Percentiles rank a stretch among this genome's conserved stretches.
Conservation (phyloP, 129 eudicot genomes). For the Logfia minima region DNA sequence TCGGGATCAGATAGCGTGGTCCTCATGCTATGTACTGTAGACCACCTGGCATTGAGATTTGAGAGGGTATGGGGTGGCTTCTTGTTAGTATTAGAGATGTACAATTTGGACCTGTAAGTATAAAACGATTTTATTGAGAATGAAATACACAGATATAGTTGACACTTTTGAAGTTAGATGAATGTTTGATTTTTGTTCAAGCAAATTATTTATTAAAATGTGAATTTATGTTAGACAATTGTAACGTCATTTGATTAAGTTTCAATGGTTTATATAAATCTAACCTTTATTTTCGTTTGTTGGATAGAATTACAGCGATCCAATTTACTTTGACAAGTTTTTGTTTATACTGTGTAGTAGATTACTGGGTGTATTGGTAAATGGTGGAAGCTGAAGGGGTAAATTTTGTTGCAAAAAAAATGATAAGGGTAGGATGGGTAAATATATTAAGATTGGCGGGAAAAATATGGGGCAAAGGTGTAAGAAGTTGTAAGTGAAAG, state of each 20-base stretch:
- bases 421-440: background rate
- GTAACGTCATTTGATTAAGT: background rate
- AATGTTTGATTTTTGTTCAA: constrained; percentile 7
- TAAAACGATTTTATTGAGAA: background rate
- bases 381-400: background rate
- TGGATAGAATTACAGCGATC: no score
- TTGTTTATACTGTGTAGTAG: no score
- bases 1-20: constrained; percentile 28
- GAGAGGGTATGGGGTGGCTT: background rate
- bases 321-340: no score
- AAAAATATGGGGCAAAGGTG: constrained; percentile 24
- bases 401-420: background rate
- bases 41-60: constrained; percentile 22
- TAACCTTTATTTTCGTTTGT: no score
- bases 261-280: background rate
- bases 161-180: background rate
- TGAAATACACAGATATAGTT: constrained; percentile 14
- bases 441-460: constrained; percentile 18
- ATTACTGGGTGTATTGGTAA: background rate
- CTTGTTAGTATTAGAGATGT: constrained; percentile 9
- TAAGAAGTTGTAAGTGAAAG: background rate
- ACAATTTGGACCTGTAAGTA: constrained; percentile 21
- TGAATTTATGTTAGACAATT: background rate
- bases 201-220: background rate
- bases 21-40: constrained; percentile 33